These are phyloP conservation scores for Boletus coffeatus DNA, from an alignment of 1,284 basidiomycete species.

Conservation along the genomic window DNA sequence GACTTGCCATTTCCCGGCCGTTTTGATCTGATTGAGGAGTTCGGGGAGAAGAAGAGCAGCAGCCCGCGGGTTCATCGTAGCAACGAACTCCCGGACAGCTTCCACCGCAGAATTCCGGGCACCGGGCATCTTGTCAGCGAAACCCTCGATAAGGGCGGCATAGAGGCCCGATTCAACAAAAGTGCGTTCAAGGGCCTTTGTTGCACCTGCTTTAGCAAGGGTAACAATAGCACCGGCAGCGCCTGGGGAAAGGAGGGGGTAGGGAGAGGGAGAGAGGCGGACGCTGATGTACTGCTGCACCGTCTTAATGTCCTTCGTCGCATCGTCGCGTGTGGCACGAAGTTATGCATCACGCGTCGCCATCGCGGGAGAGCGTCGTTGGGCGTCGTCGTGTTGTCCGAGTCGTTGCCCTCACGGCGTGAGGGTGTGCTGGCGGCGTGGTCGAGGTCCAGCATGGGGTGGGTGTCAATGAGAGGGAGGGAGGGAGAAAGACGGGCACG, in stretches of 20 bases:
- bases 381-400: too few species aligned
- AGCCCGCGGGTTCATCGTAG: conserved; percentile 90
- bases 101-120: conserved; percentile 82
- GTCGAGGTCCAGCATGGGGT: too few species aligned
- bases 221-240: conserved; percentile 70
- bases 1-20: conserved; percentile 99
- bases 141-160: conserved; percentile 82
- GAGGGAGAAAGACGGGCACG: too few species aligned
- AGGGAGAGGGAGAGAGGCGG: too few species aligned
- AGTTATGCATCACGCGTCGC: too few species aligned
- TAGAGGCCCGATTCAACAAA: conserved; percentile 86
- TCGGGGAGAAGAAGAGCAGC: conserved; percentile 81
- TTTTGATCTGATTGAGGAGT: conserved; percentile 92
- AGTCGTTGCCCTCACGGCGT: too few species aligned
- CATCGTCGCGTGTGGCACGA: too few species aligned
- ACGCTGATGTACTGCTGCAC: too few species aligned
- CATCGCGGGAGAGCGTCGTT: too few species aligned
- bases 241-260: conserved; percentile 23
- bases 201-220: conserved; percentile 74
- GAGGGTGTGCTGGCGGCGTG: too few species aligned
- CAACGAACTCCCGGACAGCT: conserved; percentile 77
- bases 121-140: conserved; percentile 89
- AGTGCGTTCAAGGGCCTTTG: conserved; percentile 85
- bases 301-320: too few species aligned
- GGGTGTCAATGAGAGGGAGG: too few species aligned